Conservation (phyloP, 768 basidiomycete genomes). For the Filobasidium floriforme region DNA sequence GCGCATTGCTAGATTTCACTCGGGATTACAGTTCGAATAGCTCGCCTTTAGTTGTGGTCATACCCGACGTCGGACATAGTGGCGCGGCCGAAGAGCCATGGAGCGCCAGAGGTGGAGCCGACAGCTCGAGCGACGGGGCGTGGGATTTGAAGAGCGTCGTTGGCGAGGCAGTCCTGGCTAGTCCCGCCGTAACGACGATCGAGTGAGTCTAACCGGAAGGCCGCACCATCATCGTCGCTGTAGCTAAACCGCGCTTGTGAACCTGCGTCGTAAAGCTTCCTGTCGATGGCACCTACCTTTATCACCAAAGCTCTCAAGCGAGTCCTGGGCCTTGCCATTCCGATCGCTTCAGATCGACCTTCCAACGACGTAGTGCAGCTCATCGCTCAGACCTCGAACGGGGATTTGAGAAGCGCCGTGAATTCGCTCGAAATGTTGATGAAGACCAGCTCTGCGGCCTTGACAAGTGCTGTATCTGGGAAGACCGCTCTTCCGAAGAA, state of each 20-base stretch:
- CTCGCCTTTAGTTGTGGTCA: conserved; percentile 67
- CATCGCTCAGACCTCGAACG: conserved; percentile 70
- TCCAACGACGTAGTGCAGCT: conserved; percentile 64
- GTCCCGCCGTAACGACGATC: conserved; percentile 71
- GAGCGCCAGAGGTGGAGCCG: conserved; percentile 51
- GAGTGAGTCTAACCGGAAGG: conserved; percentile 53
- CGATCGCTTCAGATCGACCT: conserved; percentile 43
- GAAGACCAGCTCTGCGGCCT: conserved; percentile 41
- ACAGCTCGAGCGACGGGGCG: conserved; percentile 52
- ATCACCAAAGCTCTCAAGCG: conserved; percentile 68
- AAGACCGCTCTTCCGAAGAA: conserved; percentile 10
- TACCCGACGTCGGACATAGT: conserved; percentile 73
- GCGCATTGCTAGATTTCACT: conserved; percentile 57
- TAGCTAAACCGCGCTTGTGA: too few relatives aligned
- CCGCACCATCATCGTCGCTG: too few relatives aligned
- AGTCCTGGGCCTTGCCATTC: conserved; percentile 54
- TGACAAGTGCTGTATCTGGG: conserved; percentile 17
- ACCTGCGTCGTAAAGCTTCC: conserved; percentile 58
- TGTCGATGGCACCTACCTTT: conserved; percentile 81
- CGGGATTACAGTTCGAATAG: conserved; percentile 35
- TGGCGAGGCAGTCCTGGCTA: conserved; percentile 60
- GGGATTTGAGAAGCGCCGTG: conserved; percentile 86
- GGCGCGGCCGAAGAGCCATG: conserved; percentile 55
- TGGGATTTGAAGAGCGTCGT: conserved; percentile 65
- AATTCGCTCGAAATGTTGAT: conserved; percentile 86